phyloP scores from a whole-genome alignment of 1,139 yeast genomes.

The Suhomyces terraborum region DNA sequence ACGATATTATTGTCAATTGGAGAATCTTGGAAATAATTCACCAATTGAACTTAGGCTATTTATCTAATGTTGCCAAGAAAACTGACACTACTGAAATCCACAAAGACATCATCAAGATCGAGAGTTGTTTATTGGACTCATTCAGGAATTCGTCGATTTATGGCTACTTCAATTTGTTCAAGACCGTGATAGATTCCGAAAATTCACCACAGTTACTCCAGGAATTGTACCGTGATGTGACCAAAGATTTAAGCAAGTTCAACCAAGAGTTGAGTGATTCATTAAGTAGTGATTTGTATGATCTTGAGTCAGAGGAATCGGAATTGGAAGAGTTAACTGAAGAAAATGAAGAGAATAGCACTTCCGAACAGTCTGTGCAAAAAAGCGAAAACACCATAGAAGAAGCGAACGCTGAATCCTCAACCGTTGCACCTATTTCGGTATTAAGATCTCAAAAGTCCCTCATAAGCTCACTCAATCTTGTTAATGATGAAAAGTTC shows the following conservation, averaged over 20 bases:
- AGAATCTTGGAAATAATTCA: slow-evolving; percentile 41
- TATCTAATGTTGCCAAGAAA: slow-evolving; percentile 24
- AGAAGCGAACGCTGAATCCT: slow-evolving; percentile 2
- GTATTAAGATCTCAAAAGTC: slow-evolving; percentile 20
- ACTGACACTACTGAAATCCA: slow-evolving; percentile 21
- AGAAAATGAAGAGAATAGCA: slow-evolving; percentile 14
- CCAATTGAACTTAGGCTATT: slow-evolving; percentile 34
- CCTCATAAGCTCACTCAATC: slow-evolving; percentile 35
- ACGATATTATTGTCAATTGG: slow-evolving; percentile 36
- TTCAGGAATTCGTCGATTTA: slow-evolving; percentile 16
- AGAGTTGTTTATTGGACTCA: slow-evolving; percentile 18
- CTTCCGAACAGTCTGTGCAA: no score
- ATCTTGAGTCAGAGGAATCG: slow-evolving; percentile 37
- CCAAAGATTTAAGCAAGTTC: slow-evolving; percentile 24
- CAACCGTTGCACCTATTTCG: background rate
- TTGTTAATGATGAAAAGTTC: slow-evolving; percentile 39
- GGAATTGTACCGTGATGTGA: slow-evolving; percentile 19
- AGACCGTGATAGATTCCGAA: slow-evolving; percentile 32
- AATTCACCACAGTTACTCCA: slow-evolving; percentile 26
- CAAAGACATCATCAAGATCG: slow-evolving; percentile 29
- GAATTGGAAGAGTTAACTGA: slow-evolving; percentile 22
- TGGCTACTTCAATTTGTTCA: slow-evolving; percentile 32
- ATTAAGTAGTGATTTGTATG: slow-evolving; percentile 32
- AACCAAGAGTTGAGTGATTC: slow-evolving; percentile 26
- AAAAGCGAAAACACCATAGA: background rate